Percentiles rank a stretch among this genome's conserved stretches.
Evolutionary conservation across 345 rosid species (phyloP).

Genomic region (Nephelium lappaceum): DNA sequence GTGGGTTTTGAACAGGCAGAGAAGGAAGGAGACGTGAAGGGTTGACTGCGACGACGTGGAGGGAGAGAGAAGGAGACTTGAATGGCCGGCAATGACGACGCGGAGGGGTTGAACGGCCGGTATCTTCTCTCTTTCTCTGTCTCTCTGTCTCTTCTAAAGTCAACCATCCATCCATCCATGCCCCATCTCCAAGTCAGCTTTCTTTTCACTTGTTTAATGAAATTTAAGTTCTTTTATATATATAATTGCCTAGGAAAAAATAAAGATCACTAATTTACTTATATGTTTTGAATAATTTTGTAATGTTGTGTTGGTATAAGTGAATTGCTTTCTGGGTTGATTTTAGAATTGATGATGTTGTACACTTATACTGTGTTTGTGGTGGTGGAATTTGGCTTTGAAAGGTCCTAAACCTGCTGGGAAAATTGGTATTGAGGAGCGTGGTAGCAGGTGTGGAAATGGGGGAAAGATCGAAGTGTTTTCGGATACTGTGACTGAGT

Average conservation of each 20-base stretch:
- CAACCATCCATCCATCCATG: too few relatives aligned
- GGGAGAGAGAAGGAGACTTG: too few relatives aligned
- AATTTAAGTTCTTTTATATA: background rate
- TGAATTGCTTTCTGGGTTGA: background rate
- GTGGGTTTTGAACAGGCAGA: too few relatives aligned
- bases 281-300: background rate
- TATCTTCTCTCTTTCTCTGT: too few relatives aligned
- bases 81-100: too few relatives aligned
- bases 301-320: background rate
- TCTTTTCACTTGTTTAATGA: background rate
- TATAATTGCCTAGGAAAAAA: background rate
- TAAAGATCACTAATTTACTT: too few relatives aligned
- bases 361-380: constrained; percentile 7
- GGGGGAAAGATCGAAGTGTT: constrained; percentile 42
- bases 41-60: too few relatives aligned
- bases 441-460: constrained; percentile 35
- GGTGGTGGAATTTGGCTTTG: constrained; percentile 22
- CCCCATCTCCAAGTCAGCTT: constrained; percentile 33
- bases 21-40: too few relatives aligned
- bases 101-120: too few relatives aligned
- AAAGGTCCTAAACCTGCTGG: constrained; percentile 43
- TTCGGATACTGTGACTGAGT: constrained; percentile 66
- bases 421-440: constrained; percentile 29
- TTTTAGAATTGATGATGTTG: constrained; percentile 12
- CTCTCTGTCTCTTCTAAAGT: too few relatives aligned